Evolutionary conservation across 129 eudicot genomes (phyloP).

Genomic region (Flaveria linearis): DNA sequence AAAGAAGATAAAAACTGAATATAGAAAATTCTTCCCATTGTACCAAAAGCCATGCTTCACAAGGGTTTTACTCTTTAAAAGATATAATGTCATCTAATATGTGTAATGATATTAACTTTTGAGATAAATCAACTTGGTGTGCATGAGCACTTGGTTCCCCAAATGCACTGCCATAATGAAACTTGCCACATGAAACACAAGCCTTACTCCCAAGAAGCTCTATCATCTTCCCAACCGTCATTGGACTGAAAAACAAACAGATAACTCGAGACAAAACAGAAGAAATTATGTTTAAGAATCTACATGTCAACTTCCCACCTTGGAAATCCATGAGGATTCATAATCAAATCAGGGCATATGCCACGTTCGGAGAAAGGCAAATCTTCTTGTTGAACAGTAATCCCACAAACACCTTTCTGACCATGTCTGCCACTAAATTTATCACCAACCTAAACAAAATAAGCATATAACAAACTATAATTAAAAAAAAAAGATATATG

Average conservation of each 20-base stretch:
- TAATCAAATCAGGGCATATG: slow-evolving; percentile 96
- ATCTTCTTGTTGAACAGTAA: slow-evolving; percentile 90
- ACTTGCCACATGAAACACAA: too few species aligned
- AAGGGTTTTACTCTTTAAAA: slow-evolving; percentile 72
- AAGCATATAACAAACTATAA: slow-evolving; percentile 7
- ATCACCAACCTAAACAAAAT: slow-evolving; percentile 68
- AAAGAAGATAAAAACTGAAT: slow-evolving; percentile 55
- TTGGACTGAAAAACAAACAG: slow-evolving; percentile 37
- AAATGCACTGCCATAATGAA: slow-evolving; percentile 66
- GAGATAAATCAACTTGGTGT: slow-evolving; percentile 53
- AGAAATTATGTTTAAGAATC: background rate
- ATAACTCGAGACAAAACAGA: background rate
- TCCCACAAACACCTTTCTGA: slow-evolving; percentile 98
- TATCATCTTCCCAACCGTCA: too few species aligned
- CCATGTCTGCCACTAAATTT: slow-evolving; percentile 97
- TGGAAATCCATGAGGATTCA: slow-evolving; percentile 97
- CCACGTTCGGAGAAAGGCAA: slow-evolving; percentile 94
- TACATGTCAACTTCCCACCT: slow-evolving; percentile 42
- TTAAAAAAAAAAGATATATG: background rate
- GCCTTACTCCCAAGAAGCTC: too few species aligned
- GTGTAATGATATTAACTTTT: slow-evolving; percentile 1
- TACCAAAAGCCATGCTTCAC: slow-evolving; percentile 69
- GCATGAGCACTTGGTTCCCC: slow-evolving; percentile 99
- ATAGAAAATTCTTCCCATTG: slow-evolving; percentile 81
- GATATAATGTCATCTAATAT: slow-evolving; percentile 13